These are phyloP conservation scores for Aspergillus bertholletiae DNA, from an alignment of 495 filamentous ascomycete genomes.

Conservation along the genomic window DNA sequence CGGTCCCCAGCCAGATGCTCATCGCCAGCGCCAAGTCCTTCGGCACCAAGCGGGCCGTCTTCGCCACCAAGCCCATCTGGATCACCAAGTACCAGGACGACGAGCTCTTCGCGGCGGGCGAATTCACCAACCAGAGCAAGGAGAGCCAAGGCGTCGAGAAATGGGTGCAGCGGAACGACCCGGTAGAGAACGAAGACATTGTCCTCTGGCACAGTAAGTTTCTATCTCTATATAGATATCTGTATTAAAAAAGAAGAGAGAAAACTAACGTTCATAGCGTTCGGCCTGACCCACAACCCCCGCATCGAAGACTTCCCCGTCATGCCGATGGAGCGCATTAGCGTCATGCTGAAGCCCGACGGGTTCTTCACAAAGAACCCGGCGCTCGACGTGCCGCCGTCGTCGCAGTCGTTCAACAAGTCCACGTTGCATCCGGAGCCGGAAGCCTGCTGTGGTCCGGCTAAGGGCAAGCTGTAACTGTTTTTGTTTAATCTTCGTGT, in stretches of 20 bases:
- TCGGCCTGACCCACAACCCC: slow-evolving; percentile 59
- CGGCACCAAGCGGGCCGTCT: slow-evolving; percentile 78
- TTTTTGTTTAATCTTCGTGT: no score
- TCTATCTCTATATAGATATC: no score
- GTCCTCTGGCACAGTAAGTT: slow-evolving; percentile 53
- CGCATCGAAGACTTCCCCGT: slow-evolving; percentile 61
- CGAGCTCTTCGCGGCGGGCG: slow-evolving; percentile 77
- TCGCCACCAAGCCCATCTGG: slow-evolving; percentile 78
- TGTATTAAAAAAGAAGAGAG: no score
- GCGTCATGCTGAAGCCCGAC: slow-evolving; percentile 63
- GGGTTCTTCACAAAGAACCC: slow-evolving; percentile 77
- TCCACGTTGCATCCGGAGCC: slow-evolving; percentile 33
- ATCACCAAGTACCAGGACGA: slow-evolving; percentile 73
- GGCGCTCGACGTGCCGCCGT: slow-evolving; percentile 66
- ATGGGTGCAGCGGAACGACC: slow-evolving; percentile 50
- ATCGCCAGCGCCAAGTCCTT: slow-evolving; percentile 65
- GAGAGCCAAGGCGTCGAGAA: slow-evolving; percentile 56
- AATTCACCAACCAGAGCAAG: slow-evolving; percentile 82
- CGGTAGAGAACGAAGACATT: slow-evolving; percentile 48
- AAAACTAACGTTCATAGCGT: slow-evolving; percentile 41
- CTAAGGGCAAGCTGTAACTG: no score
- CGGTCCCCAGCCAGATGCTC: slow-evolving; percentile 75
- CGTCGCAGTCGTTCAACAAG: slow-evolving; percentile 37
- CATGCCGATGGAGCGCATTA: slow-evolving; percentile 62
- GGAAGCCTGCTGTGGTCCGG: no score